Percentiles rank a stretch among this genome's conserved stretches.
phyloP scores from a whole-genome alignment of 2,329 filamentous ascomycete species.

The Ilyonectria sp. region DNA sequence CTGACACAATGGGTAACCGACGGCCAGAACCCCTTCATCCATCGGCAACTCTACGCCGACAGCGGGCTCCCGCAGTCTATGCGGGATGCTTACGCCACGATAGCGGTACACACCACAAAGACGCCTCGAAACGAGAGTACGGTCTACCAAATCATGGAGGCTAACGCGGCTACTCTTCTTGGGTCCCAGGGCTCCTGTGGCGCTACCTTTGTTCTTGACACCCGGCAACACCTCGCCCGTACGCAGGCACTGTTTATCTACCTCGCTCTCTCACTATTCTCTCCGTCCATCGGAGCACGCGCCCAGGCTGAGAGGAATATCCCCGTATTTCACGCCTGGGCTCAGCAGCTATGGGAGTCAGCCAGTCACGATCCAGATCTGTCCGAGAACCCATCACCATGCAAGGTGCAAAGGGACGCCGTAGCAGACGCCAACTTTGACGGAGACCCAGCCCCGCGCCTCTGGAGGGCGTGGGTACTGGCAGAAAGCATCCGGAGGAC shows the following conservation, averaged over 20 bases:
- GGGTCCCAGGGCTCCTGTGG: not conserved
- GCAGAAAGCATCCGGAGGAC: constrained; percentile 27
- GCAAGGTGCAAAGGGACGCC: not conserved
- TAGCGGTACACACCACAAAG: constrained; percentile 11
- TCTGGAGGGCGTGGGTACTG: constrained; percentile 28
- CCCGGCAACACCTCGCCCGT: constrained; percentile 10
- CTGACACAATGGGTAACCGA: constrained; percentile 19
- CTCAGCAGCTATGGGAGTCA: constrained; percentile 20
- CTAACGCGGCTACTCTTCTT: not conserved
- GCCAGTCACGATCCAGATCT: constrained; percentile 12
- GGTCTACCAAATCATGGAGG: constrained; percentile 11
- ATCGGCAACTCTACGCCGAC: constrained; percentile 28
- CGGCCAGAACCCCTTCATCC: constrained; percentile 28
- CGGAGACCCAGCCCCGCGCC: constrained; percentile 20
- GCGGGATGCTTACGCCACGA: constrained; percentile 20
- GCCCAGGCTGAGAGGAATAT: constrained; percentile 24
- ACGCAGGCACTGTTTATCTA: constrained; percentile 25
- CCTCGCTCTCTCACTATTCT: constrained; percentile 21
- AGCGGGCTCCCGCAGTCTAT: constrained; percentile 19
- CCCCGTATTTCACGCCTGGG: constrained; percentile 18
- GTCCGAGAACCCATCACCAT: not conserved
- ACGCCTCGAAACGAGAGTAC: constrained; percentile 2
- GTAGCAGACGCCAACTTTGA: constrained; percentile 21
- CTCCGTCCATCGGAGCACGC: constrained; percentile 18
- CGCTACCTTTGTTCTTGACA: not conserved